Base-by-base conservation (phyloP, 805 yeast genomes). In the Ogataea philodendri region DNA sequence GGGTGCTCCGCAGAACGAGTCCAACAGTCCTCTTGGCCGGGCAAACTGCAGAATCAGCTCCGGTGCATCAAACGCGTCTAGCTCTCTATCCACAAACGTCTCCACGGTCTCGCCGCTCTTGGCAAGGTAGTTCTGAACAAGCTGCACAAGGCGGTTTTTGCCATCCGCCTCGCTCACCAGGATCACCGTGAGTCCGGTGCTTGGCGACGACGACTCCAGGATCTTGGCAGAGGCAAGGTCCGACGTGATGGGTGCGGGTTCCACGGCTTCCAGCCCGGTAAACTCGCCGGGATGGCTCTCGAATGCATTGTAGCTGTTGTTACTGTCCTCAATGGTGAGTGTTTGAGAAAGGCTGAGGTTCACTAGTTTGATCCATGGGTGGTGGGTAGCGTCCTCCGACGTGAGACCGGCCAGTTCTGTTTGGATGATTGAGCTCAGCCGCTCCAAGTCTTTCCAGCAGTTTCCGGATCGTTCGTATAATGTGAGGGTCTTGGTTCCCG, bases 391-490 rank as follows among this genome's bases (percentile, higher is more conserved):
- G 14, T 35, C 41, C 2, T 39, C 41, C 9, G 32, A 35, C 15
- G 49, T 51, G 22, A 60, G 21, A 15, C 38, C 41, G 3, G 36
- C 35, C 19, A 57, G 15, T 29, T 60, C 62, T 4, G 55, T 40
- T 18, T 45, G 42, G 17, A 61, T 39, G 42, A 59, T 47, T 13
- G 51, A 46, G 4, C 46, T 42, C 13, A 62, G 22, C 21, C 52
- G 39, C 2, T 35, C 21, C 21, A 56, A 30, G 29, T 55, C 49
- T 24, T 44, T 42, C 66, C 66, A 62, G 1, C 57, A 35, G 25
- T 48, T 46, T 5, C 61, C 62, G 11, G 49, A 48, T 23, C 39
- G 32, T 32, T 58, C 65, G 30, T 51, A 60, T 7, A 61, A 22
- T 1, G 54, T 54, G 7, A 60, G 15, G 2, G 38, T 29, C 14